Evolutionary conservation across 345 rosid genomes (phyloP).

Genomic region (Populus nigra): DNA sequence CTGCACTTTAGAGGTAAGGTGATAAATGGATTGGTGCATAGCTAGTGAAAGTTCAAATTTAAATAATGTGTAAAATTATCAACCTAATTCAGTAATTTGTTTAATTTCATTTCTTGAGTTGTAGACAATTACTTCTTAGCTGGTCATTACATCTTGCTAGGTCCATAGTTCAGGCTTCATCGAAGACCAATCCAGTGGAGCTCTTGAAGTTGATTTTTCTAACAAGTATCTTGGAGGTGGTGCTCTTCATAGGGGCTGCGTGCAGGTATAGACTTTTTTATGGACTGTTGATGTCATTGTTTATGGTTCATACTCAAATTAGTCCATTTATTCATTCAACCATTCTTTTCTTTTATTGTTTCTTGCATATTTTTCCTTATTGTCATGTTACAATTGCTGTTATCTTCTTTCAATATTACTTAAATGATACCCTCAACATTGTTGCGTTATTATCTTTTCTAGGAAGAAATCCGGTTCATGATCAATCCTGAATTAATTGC

Average conservation of each 20-base stretch:
- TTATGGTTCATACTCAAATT: not conserved
- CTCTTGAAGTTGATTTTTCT: conserved; percentile 90
- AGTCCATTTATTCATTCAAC: not conserved
- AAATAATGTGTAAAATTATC: not conserved
- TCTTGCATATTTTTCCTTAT: conserved; percentile 3
- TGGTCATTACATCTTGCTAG: conserved; percentile 31
- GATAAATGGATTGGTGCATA: not conserved
- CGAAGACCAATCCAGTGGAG: conserved; percentile 65
- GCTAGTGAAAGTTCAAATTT: not conserved
- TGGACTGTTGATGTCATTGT: not conserved
- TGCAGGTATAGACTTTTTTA: conserved; percentile 51
- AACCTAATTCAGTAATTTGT: not conserved
- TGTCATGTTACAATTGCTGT: not conserved
- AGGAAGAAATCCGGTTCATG: conserved; percentile 99
- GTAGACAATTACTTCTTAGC: not conserved
- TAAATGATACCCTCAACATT: not conserved
- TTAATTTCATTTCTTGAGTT: conserved; percentile 4
- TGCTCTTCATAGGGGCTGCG: conserved; percentile 79
- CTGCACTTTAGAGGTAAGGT: conserved; percentile 67
- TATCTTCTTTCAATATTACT: not conserved
- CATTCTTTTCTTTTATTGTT: not conserved
- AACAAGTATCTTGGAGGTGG: conserved; percentile 90
- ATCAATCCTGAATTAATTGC: conserved; percentile 88
- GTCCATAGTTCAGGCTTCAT: conserved; percentile 55
- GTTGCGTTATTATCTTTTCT: conserved; percentile 13